Evolutionary conservation across 2,329 filamentous ascomycete genomes (phyloP).

Genomic region (Aspergillus jensenii): DNA sequence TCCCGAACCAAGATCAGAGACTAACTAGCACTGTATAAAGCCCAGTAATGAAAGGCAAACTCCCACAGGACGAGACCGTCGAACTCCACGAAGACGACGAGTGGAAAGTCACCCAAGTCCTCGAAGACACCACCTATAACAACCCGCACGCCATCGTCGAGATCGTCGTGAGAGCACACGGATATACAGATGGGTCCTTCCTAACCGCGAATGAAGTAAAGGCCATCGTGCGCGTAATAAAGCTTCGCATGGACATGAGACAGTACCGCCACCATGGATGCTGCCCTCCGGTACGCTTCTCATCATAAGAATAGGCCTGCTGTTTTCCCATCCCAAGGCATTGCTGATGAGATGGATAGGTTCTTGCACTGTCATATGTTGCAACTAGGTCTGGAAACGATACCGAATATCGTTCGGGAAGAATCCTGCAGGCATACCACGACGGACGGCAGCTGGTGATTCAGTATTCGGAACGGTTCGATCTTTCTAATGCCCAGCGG

Average conservation of each 20-base stretch:
- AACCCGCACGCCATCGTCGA: constrained; percentile 5
- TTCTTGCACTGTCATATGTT: constrained; percentile 9
- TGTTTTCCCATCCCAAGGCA: too few species aligned
- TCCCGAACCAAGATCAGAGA: neutral
- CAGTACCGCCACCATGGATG: neutral
- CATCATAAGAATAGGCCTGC: neutral
- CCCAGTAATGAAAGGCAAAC: constrained; percentile 3
- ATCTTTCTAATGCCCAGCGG: neutral
- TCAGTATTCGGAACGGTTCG: constrained; percentile 1
- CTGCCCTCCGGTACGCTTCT: constrained; percentile 6
- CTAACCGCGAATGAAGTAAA: constrained; percentile 2
- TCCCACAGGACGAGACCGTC: neutral
- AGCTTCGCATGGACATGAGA: constrained; percentile 1
- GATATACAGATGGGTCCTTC: neutral
- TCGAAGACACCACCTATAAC: constrained; percentile 4
- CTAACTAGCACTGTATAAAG: neutral
- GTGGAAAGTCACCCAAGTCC: constrained; percentile 6
- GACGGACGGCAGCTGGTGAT: constrained; percentile 5
- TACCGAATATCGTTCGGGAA: neutral
- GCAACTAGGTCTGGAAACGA: neutral
- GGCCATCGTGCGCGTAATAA: constrained; percentile 8
- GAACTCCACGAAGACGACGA: neutral
- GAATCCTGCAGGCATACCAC: constrained; percentile 13
- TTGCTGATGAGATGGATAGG: constrained; percentile 3
- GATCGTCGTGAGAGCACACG: neutral